A percentile compares a stretch with the other conserved stretches of the same genome.
phyloP scores from a whole-genome alignment of 805 yeast species.

The Ogataea minuta region DNA sequence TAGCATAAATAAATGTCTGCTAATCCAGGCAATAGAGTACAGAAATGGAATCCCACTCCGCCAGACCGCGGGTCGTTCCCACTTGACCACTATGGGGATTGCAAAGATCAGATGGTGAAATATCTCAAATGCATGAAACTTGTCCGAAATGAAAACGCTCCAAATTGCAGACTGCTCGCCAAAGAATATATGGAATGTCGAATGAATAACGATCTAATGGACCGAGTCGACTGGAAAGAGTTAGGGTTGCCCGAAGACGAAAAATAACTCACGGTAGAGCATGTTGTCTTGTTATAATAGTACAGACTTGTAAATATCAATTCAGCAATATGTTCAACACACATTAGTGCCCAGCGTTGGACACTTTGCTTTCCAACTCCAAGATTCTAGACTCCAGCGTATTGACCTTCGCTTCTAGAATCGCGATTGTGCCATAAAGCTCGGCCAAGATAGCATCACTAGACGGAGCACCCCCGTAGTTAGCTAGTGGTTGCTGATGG shows the following conservation, averaged over 20 bases:
- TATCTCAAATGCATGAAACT: constrained; percentile 77
- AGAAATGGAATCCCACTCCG: constrained; percentile 74
- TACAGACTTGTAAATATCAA: constrained; percentile 8
- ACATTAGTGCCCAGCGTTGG: constrained; percentile 10
- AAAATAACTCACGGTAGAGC: constrained; percentile 1
- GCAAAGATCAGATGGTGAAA: constrained; percentile 68
- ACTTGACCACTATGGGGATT: constrained; percentile 83
- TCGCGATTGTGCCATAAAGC: constrained; percentile 20
- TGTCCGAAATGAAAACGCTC: constrained; percentile 80
- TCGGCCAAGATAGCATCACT: constrained; percentile 15
- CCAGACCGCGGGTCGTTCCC: constrained; percentile 98
- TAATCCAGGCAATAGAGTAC: constrained; percentile 46
- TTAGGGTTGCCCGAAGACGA: constrained; percentile 36
- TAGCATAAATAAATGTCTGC: constrained; percentile 36
- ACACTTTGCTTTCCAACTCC: constrained; percentile 17
- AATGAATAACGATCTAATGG: constrained; percentile 66
- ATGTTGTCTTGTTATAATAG: neutral
- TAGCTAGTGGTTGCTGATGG: constrained; percentile 11
- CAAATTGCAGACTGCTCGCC: constrained; percentile 85
- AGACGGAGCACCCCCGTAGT: constrained; percentile 10
- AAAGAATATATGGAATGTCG: constrained; percentile 80
- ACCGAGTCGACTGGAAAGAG: constrained; percentile 35
- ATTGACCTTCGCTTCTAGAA: constrained; percentile 21
- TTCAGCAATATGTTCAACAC: neutral
- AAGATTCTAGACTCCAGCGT: constrained; percentile 20